These are phyloP conservation scores for Boletus speciosus DNA, from an alignment of 768 basidiomycete species.

Conservation along the genomic window DNA sequence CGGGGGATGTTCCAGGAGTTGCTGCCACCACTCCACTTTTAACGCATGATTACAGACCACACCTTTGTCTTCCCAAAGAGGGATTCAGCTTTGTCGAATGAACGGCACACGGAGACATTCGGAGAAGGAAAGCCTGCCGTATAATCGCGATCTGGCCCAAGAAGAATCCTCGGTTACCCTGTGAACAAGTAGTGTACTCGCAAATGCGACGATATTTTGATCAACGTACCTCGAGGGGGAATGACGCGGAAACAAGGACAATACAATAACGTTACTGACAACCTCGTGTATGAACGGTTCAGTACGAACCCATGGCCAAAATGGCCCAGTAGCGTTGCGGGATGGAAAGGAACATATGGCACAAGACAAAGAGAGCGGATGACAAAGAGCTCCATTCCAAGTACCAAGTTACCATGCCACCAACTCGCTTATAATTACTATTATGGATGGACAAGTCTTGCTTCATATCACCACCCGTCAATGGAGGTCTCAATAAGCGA, in stretches of 20 bases:
- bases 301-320: background rate
- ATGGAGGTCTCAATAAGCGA: too few relatives aligned
- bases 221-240: constrained; percentile 1
- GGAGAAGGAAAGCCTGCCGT: background rate
- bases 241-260: constrained; percentile 2
- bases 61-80: constrained; percentile 19
- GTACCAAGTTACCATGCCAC: background rate
- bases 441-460: background rate
- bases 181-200: background rate
- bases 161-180: background rate
- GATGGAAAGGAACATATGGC: background rate
- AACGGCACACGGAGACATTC: background rate
- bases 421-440: background rate
- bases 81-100: background rate
- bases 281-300: background rate
- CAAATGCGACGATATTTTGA: background rate
- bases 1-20: background rate
- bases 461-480: background rate
- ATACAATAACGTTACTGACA: background rate
- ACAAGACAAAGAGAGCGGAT: background rate
- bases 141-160: background rate
- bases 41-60: background rate
- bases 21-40: background rate
- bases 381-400: background rate
- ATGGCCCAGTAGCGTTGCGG: background rate